Evolutionary conservation across 768 basidiomycete species (phyloP), one percentile per base, ranked within the genome.

Genomic region (Agrocybe praecox): DNA sequence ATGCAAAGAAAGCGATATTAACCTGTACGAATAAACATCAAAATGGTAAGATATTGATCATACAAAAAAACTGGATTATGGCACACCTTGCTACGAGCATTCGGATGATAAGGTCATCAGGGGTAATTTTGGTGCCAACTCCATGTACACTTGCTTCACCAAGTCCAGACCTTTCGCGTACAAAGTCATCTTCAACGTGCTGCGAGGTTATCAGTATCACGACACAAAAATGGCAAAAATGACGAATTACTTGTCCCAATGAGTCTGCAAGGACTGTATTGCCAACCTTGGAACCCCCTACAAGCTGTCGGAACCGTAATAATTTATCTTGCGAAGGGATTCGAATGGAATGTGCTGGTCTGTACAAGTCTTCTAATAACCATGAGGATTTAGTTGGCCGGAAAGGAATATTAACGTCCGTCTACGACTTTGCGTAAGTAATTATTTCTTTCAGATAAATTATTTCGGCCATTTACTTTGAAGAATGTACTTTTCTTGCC

Each of bases 101-200:
- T 50, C 83, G 73, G 50, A 80, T 80, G 54, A 89, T 80, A 49
- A 94, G 74, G 57, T 90, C 84, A 19, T 92, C 85, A 0, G 85
- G 72, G 24, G 76, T 76, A 32, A 80, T 66, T 9, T 55, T 52
- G 21, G 82, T 78, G 18, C 75, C 66, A 12, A 17, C 29, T 19
- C 68, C 69, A 14, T 63, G 67, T 21, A 60, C 57, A n/a, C 58
- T 49, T 12, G 58, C 44, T 26, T 59, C 24, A 0, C 65, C 56
- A 10, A 82, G 56, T 55, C 73, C 69, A 29, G 57, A 52, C 29
- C 80, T 65, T 62, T 80, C 76, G 12, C 69, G 68, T 6, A 83
- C 88, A 65, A 93, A 94, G 54, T 92, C 89, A 6, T 87, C 80
- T 76, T 92, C 88, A 33, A 94, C 88, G 61, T 86, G 75, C 91